A percentile compares a stretch with the other conserved stretches of the same genome.
Evolutionary conservation across 2,329 filamentous ascomycete genomes (phyloP).

Genomic region (Ceratocystis lukuohia): DNA sequence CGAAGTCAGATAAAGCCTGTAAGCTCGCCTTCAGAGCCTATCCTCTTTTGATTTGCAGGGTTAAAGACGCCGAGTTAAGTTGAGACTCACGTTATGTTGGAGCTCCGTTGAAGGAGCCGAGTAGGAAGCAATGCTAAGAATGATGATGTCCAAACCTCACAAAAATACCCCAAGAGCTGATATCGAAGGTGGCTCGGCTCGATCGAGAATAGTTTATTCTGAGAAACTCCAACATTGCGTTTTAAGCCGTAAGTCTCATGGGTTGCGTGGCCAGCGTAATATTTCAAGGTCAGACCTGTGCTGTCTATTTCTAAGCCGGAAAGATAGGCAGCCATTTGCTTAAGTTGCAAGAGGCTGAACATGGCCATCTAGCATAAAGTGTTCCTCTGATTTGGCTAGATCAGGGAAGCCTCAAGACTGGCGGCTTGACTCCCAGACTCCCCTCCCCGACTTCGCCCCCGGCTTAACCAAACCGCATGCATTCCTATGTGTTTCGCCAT

Average conservation of each 20-base stretch:
- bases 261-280: neutral
- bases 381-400: neutral
- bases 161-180: neutral
- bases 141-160: neutral
- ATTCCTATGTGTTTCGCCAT: neutral
- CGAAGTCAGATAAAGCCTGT: neutral
- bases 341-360: neutral
- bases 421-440: neutral
- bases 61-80: neutral
- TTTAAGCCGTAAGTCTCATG: neutral
- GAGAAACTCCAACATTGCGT: neutral
- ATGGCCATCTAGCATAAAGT: neutral
- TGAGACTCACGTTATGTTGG: neutral
- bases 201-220: neutral
- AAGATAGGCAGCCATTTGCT: neutral
- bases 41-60: neutral
- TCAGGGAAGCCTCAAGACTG: neutral
- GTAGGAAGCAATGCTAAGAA: neutral
- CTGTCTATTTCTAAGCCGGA: neutral
- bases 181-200: neutral
- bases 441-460: neutral
- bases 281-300: neutral
- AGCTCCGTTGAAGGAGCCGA: conserved; percentile 5
- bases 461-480: neutral
- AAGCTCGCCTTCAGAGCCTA: neutral